phyloP scores from a whole-genome alignment of 176 grass and related monocot species.

The Bolboschoenus planiculmis region DNA sequence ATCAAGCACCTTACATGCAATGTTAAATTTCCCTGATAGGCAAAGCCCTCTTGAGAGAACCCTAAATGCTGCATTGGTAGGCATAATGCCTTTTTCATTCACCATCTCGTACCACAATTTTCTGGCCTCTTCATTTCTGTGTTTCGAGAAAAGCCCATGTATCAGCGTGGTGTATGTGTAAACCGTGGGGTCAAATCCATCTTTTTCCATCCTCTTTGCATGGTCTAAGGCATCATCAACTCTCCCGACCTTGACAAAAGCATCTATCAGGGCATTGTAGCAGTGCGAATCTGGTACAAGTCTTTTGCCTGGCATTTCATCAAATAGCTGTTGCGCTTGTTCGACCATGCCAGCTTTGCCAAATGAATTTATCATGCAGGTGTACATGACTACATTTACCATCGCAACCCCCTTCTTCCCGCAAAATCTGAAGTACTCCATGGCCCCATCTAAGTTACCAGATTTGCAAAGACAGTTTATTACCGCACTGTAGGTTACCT shows the following conservation, averaged over 20 bases:
- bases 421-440: slow-evolving; percentile 64
- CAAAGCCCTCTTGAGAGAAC: slow-evolving; percentile 65
- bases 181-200: slow-evolving; percentile 73
- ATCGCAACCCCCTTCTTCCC: slow-evolving; percentile 24
- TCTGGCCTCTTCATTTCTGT: slow-evolving; percentile 75
- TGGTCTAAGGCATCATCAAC: slow-evolving; percentile 54
- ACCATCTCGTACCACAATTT: slow-evolving; percentile 86
- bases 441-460: slow-evolving; percentile 52
- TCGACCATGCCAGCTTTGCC: slow-evolving; percentile 65
- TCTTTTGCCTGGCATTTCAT: slow-evolving; percentile 60
- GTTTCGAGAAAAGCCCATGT: slow-evolving; percentile 77
- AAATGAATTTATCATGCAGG: slow-evolving; percentile 72
- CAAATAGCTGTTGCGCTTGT: slow-evolving; percentile 55
- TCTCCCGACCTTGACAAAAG: slow-evolving; percentile 60
- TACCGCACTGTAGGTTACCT: slow-evolving; percentile 58
- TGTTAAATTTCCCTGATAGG: slow-evolving; percentile 81
- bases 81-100: slow-evolving; percentile 66
- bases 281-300: slow-evolving; percentile 72
- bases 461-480: slow-evolving; percentile 78
- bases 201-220: slow-evolving; percentile 70
- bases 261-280: slow-evolving; percentile 69
- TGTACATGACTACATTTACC: slow-evolving; percentile 63
- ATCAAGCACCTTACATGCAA: slow-evolving; percentile 79
- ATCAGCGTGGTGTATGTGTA: slow-evolving; percentile 81
- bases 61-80: slow-evolving; percentile 64